These are phyloP conservation scores for Senna siamea DNA, from an alignment of 306 rosid species.

Conservation along the genomic window DNA sequence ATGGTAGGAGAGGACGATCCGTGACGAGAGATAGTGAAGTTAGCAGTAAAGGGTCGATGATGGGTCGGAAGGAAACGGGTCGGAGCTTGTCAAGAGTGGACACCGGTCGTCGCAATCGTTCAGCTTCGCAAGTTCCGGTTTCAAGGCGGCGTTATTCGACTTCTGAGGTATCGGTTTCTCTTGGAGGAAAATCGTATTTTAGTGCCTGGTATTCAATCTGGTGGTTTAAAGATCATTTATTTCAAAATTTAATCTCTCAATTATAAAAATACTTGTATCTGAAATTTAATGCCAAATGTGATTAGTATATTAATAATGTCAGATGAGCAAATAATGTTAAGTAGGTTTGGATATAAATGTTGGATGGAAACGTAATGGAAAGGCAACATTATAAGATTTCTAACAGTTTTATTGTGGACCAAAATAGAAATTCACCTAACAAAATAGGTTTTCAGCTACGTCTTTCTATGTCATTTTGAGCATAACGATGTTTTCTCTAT, in stretches of 20 bases:
- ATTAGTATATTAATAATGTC: neutral
- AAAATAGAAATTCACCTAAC: neutral
- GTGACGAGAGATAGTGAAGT: slow-evolving; percentile 40
- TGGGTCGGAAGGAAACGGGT: slow-evolving; percentile 40
- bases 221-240: neutral
- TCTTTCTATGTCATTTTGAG: neutral
- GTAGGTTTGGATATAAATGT: neutral
- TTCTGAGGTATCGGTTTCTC: slow-evolving; percentile 62
- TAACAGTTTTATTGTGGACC: neutral
- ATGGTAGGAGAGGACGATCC: slow-evolving; percentile 55
- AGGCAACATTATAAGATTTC: neutral
- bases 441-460: neutral
- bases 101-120: slow-evolving; percentile 57
- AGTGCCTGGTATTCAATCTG: too few relatives aligned
- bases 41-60: slow-evolving; percentile 29
- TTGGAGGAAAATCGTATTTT: neutral
- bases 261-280: too few relatives aligned
- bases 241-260: neutral
- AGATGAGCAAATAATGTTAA: too few relatives aligned
- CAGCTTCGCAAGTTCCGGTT: slow-evolving; percentile 64
- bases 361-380: neutral
- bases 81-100: slow-evolving; percentile 60
- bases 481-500: slow-evolving; percentile 3
- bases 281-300: neutral
- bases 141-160: slow-evolving; percentile 49